phyloP scores from a whole-genome alignment of 257 asterid species.

The Solanum clarkiae region DNA sequence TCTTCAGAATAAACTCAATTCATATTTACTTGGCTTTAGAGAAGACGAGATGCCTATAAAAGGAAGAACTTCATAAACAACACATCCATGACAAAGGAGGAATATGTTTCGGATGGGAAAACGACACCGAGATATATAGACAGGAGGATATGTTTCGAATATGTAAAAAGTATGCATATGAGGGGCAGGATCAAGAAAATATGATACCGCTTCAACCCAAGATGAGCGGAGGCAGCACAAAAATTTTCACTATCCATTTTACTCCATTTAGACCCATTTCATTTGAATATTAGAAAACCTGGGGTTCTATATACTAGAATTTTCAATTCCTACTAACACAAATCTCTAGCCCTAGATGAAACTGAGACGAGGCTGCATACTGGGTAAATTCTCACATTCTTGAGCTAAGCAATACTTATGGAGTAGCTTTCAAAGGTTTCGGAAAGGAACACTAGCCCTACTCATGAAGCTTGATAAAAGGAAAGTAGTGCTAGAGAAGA shows the following conservation, averaged over 20 bases:
- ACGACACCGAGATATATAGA: not conserved
- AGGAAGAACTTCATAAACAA: not conserved
- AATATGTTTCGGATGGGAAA: not conserved
- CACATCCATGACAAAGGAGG: not conserved
- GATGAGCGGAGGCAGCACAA: not conserved
- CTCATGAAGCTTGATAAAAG: no score
- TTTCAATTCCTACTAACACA: not conserved
- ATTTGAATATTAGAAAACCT: not conserved
- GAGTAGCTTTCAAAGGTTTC: no score
- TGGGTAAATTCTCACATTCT: no score
- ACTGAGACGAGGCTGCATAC: no score
- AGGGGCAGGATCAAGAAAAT: not conserved
- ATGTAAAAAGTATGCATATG: not conserved
- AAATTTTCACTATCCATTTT: not conserved
- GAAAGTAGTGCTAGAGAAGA: no score
- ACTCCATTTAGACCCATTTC: not conserved
- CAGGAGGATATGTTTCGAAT: not conserved
- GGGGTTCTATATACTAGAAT: not conserved
- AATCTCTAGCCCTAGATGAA: not conserved
- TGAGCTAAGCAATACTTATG: no score
- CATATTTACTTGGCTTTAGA: not conserved
- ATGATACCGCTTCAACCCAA: not conserved
- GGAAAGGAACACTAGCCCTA: no score
- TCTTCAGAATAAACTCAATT: not conserved
- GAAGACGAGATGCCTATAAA: not conserved